phyloP scores from a whole-genome alignment of 2,329 filamentous ascomycete species.

The Phoma sp. region DNA sequence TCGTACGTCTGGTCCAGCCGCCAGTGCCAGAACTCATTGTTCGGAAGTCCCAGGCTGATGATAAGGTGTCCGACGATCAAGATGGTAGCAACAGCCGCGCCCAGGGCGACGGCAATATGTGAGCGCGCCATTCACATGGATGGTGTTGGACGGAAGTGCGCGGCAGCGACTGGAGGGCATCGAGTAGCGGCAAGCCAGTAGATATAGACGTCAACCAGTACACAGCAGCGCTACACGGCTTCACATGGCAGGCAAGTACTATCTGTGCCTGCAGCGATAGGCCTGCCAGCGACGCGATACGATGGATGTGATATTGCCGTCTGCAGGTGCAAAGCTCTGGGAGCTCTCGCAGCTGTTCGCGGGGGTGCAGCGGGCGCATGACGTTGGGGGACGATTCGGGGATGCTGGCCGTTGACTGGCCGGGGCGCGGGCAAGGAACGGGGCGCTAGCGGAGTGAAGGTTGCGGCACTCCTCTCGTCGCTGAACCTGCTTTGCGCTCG shows the following conservation, averaged over 20 bases:
- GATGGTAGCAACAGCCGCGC: slow-evolving; percentile 43
- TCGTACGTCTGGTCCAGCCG: slow-evolving; percentile 32
- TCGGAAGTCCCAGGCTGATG: slow-evolving; percentile 43
- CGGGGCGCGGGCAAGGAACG: slow-evolving; percentile 14
- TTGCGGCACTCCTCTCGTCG: slow-evolving; percentile 7
- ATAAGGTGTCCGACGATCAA: slow-evolving; percentile 48
- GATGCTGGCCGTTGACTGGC: slow-evolving; percentile 17
- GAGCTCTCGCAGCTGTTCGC: neutral
- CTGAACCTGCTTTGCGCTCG: slow-evolving; percentile 4
- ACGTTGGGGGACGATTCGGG: slow-evolving; percentile 19
- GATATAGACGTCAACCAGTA: slow-evolving; percentile 9
- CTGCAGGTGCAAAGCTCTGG: neutral
- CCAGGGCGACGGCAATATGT: slow-evolving; percentile 48
- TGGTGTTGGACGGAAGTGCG: slow-evolving; percentile 27
- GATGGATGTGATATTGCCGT: neutral
- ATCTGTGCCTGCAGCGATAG: neutral
- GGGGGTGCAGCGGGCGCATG: slow-evolving; percentile 19
- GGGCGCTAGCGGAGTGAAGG: slow-evolving; percentile 8
- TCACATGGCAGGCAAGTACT: neutral
- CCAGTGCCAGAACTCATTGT: slow-evolving; percentile 48
- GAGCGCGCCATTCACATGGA: slow-evolving; percentile 49
- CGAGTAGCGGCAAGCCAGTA: neutral
- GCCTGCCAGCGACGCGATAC: too few species aligned
- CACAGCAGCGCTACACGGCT: neutral
- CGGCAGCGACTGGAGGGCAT: neutral